Conservation (phyloP, 2,329 filamentous ascomycete genomes). For the Ophiostoma piceae region DNA sequence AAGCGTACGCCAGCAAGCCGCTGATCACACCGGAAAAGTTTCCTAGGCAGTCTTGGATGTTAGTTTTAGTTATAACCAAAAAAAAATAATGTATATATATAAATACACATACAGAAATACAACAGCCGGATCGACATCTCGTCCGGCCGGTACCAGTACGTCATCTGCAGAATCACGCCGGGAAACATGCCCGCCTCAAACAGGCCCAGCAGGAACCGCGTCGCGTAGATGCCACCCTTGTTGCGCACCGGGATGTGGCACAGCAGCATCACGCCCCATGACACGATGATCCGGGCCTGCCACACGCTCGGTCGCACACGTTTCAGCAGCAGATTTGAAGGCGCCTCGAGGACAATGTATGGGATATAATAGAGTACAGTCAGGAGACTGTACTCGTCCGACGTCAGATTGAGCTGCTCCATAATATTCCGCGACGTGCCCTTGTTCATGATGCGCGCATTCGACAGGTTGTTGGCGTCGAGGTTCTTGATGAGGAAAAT, state of each 20-base stretch:
- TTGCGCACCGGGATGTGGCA: constrained; percentile 50
- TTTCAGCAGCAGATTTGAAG: constrained; percentile 76
- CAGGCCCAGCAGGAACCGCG: constrained; percentile 58
- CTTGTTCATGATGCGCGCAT: constrained; percentile 42
- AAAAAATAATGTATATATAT: constrained; percentile 33
- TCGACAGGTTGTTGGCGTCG: constrained; percentile 39
- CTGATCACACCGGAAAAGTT: constrained; percentile 40
- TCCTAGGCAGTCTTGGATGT: constrained; percentile 35
- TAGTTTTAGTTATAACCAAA: constrained; percentile 10
- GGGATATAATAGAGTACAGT: constrained; percentile 49
- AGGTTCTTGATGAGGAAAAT: constrained; percentile 41
- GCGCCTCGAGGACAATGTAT: constrained; percentile 68
- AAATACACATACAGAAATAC: constrained; percentile 46
- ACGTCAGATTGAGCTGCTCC: constrained; percentile 38
- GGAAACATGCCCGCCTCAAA: constrained; percentile 63
- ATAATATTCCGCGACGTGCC: constrained; percentile 40
- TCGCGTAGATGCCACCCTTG: constrained; percentile 43
- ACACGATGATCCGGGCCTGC: constrained; percentile 69
- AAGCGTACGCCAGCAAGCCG: constrained; percentile 42
- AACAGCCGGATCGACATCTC: constrained; percentile 43
- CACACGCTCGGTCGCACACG: constrained; percentile 67
- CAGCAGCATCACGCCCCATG: constrained; percentile 48
- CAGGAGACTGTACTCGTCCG: constrained; percentile 39
- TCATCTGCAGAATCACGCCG: constrained; percentile 48
- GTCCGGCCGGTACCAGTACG: constrained; percentile 46